A percentile compares a stretch with the other conserved stretches of the same genome.
phyloP scores from a whole-genome alignment of 1,139 yeast genomes.

The Sugiyamaella japonica region DNA sequence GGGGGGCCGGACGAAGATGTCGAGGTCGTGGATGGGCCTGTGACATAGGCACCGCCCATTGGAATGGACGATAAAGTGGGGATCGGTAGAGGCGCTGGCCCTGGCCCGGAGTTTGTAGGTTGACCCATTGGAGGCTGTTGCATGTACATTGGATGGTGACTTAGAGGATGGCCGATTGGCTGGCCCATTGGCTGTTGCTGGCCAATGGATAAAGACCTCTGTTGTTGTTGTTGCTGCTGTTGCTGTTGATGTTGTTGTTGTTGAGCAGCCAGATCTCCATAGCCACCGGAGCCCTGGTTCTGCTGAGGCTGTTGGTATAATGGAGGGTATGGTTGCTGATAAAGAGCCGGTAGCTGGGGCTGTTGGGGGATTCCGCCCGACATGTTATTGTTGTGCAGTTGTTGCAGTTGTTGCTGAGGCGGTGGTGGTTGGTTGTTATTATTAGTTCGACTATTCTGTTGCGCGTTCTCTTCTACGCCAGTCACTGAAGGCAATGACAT shows the following conservation, averaged over 20 bases:
- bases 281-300: conserved; percentile 8
- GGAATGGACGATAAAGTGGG: conserved; percentile 10
- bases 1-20: conserved; percentile 27
- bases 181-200: conserved; percentile 17
- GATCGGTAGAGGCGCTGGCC: conserved; percentile 8
- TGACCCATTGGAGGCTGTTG: conserved; percentile 10
- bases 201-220: conserved; percentile 18
- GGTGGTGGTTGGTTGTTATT: conserved; percentile 5
- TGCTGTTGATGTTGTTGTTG: conserved; percentile 2
- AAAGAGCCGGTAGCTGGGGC: conserved; percentile 11
- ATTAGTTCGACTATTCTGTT: conserved; percentile 1
- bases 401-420: not conserved
- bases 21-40: conserved; percentile 1
- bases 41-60: not conserved
- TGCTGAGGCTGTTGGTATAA: conserved; percentile 18
- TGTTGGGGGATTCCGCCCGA: conserved; percentile 10
- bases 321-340: conserved; percentile 17
- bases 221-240: conserved; percentile 10
- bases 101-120: not conserved
- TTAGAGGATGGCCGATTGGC: conserved; percentile 14
- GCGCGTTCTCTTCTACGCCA: conserved; percentile 8
- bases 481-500: conserved; percentile 13
- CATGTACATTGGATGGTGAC: conserved; percentile 16
- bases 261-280: conserved; percentile 10
- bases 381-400: not conserved